Evolutionary conservation across 805 yeast species (phyloP).

Genomic region (Blastobotrys attinorum): DNA sequence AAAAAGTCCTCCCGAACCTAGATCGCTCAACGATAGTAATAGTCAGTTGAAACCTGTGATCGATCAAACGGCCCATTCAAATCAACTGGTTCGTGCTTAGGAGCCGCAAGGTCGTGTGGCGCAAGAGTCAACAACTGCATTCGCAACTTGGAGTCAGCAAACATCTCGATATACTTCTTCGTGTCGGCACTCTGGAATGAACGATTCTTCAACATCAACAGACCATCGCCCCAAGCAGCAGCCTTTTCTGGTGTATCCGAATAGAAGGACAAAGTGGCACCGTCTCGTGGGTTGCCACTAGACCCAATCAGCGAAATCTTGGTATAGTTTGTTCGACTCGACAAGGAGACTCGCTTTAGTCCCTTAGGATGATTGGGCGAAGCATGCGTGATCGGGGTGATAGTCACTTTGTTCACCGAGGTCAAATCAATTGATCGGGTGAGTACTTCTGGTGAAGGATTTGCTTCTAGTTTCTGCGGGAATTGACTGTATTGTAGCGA

Average conservation of each 20-base stretch:
- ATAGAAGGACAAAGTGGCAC: slow-evolving; percentile 48
- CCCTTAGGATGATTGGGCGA: slow-evolving; percentile 23
- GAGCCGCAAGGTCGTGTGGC: slow-evolving; percentile 20
- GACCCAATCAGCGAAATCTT: slow-evolving; percentile 45
- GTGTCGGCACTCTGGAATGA: slow-evolving; percentile 37
- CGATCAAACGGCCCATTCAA: background rate
- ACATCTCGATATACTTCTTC: slow-evolving; percentile 35
- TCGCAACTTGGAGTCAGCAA: slow-evolving; percentile 39
- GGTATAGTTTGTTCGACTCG: slow-evolving; percentile 50
- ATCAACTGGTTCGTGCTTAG: background rate
- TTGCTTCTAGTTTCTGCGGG: slow-evolving; percentile 35
- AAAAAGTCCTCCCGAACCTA: no score
- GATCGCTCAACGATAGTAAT: no score
- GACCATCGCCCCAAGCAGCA: slow-evolving; percentile 72
- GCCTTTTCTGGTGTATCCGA: slow-evolving; percentile 63
- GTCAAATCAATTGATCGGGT: slow-evolving; percentile 20
- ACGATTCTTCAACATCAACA: slow-evolving; percentile 43
- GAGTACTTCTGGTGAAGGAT: slow-evolving; percentile 43
- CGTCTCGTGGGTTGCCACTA: slow-evolving; percentile 25
- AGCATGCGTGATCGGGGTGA: slow-evolving; percentile 35
- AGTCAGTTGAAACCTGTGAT: slow-evolving; percentile 12
- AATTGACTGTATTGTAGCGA: slow-evolving; percentile 55
- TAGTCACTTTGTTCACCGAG: slow-evolving; percentile 38
- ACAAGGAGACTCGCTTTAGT: slow-evolving; percentile 44
- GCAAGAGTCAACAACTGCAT: slow-evolving; percentile 41